Conservation (phyloP, 345 rosid species). For the Anastatica hierochuntica region DNA sequence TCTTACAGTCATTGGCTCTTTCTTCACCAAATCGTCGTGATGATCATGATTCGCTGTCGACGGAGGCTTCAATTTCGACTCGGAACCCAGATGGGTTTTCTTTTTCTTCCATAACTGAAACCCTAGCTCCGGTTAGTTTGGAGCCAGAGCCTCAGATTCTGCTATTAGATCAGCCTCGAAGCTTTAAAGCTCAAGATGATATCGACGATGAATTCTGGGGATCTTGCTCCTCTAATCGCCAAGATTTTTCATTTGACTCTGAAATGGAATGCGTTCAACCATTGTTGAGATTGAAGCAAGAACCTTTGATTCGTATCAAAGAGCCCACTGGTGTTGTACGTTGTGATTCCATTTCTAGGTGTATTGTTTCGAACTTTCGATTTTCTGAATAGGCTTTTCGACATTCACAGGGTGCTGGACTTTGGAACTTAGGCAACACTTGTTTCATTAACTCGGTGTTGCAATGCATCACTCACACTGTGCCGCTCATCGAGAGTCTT, state of each 20-base stretch:
- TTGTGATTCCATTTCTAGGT: background rate
- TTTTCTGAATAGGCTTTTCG: background rate
- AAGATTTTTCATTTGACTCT: background rate
- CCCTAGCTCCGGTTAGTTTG: background rate
- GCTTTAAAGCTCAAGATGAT: background rate
- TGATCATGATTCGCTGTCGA: background rate
- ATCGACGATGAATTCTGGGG: background rate
- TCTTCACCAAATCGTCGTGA: conserved; percentile 3
- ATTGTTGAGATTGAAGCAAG: background rate
- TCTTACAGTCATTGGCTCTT: conserved; percentile 4
- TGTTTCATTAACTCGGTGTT: conserved; percentile 79
- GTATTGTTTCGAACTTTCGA: background rate
- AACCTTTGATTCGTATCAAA: background rate
- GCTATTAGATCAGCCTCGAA: too few relatives aligned
- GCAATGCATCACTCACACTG: conserved; percentile 88
- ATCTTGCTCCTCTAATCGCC: background rate
- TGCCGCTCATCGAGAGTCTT: conserved; percentile 55
- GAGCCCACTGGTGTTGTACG: conserved; percentile 24
- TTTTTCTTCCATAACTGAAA: background rate
- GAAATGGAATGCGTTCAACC: background rate
- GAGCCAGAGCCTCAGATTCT: background rate
- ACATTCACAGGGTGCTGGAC: conserved; percentile 65
- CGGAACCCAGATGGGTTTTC: background rate
- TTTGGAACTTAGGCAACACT: conserved; percentile 65
- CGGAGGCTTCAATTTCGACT: background rate